Percentiles rank a stretch among this genome's conserved stretches.
These are phyloP conservation scores for Calophaca sinica DNA, from an alignment of 306 rosid species.

Conservation along the genomic window DNA sequence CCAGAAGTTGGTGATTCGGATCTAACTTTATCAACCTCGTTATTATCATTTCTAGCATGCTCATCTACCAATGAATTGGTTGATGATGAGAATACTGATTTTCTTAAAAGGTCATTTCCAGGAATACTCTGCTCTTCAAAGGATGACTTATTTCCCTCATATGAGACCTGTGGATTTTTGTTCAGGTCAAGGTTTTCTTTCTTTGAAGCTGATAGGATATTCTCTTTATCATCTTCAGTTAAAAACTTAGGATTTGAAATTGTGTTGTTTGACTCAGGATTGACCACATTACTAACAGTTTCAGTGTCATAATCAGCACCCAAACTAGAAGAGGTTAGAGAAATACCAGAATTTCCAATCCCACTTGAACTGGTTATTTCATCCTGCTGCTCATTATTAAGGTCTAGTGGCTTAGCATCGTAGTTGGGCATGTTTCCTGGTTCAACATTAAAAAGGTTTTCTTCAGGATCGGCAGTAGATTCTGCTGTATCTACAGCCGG, in stretches of 20 bases:
- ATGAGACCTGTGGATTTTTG: slow-evolving; percentile 52
- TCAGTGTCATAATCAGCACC: slow-evolving; percentile 51
- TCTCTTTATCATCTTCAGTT: slow-evolving; percentile 49
- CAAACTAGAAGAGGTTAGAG: slow-evolving; percentile 44
- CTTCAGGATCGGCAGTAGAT: slow-evolving; percentile 55
- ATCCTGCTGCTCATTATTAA: slow-evolving; percentile 58
- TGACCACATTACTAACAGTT: slow-evolving; percentile 44
- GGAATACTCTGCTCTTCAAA: slow-evolving; percentile 50
- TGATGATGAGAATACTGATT: slow-evolving; percentile 46
- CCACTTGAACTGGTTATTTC: slow-evolving; percentile 52
- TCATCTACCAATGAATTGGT: slow-evolving; percentile 52
- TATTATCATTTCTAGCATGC: slow-evolving; percentile 46
- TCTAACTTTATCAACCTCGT: slow-evolving; percentile 52
- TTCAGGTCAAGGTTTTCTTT: slow-evolving; percentile 53
- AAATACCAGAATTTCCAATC: slow-evolving; percentile 46
- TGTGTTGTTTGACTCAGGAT: slow-evolving; percentile 51
- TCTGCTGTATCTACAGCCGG: slow-evolving; percentile 54
- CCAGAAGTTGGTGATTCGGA: slow-evolving; percentile 64
- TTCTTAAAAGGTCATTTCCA: slow-evolving; percentile 50
- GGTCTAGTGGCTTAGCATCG: slow-evolving; percentile 48
- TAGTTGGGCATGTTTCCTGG: slow-evolving; percentile 48
- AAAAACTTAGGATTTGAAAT: slow-evolving; percentile 51
- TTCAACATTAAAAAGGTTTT: slow-evolving; percentile 53
- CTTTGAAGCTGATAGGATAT: slow-evolving; percentile 49
- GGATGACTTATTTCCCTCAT: slow-evolving; percentile 56